Evolutionary conservation across 1,139 yeast genomes (phyloP), one percentile per base, ranked within the genome.

Genomic region (Pichia sp.): DNA sequence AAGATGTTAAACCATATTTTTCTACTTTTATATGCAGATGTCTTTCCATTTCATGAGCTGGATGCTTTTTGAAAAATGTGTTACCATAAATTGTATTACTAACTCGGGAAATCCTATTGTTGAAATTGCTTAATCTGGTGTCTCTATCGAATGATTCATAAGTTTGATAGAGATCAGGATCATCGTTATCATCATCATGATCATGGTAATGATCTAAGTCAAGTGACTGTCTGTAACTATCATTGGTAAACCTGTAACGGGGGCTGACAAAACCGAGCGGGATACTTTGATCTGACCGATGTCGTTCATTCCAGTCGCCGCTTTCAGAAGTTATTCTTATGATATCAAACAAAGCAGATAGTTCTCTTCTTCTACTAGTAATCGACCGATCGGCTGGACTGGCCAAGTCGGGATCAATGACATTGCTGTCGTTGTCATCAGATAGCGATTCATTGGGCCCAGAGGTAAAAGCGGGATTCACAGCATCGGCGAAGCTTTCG

Each of bases 51-150:
- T 50, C 46, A 42, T 56, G 60, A 18, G 48, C 52, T 0, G 53
- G 50, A 38, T 56, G 60, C 19, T 45, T 36, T 39, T 46, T 47
- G 41, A 53, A 55, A 34, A 55, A 54, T 4, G 57, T 47, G 23
- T 50, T 44, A 2, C 38, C 39, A 28, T 28, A 21, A 4, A 30
- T 18, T 4, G 11, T 18, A 18, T 4, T 30, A 30, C 21, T 30
- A 22, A 10, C 10, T 30, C 18, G 15, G 4, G 30, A 17, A 26
- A 26, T 14, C 3, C 30, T 10, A 26, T 26, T 26, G 14, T 26
- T 26, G 9, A 26, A 26, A 14, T 26, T 14, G 14, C 18, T 26
- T 26, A 26, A 11, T 26, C 30, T 7, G 19, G 15, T 26, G 8
- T 14, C 15, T 8, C n/a, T 26, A 14, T 26, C 30, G 10, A 26